These are phyloP conservation scores for Cucurbita maxima DNA, from an alignment of 306 rosid genomes.

Conservation along the genomic window DNA sequence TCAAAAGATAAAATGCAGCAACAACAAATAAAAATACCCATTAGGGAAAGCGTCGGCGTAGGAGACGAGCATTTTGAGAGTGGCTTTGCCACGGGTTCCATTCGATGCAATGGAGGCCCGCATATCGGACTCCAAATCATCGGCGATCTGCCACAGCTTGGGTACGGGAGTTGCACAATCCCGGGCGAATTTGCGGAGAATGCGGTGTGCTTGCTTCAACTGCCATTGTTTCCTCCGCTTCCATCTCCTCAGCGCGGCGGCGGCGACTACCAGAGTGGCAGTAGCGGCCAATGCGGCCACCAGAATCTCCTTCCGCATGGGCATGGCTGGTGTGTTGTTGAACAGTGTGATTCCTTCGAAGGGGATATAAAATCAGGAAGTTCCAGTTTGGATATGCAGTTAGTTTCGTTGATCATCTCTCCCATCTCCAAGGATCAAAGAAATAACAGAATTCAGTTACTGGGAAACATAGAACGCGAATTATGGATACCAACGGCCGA, in stretches of 20 bases:
- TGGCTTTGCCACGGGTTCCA: slow-evolving; percentile 4
- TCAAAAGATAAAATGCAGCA: not conserved
- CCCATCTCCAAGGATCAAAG: slow-evolving; percentile 1
- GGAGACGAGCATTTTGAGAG: slow-evolving; percentile 44
- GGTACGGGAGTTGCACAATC: slow-evolving; percentile 46
- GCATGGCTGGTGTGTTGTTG: slow-evolving; percentile 16
- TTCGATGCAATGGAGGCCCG: slow-evolving; percentile 25
- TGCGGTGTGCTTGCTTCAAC: slow-evolving; percentile 18
- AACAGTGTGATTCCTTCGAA: not conserved
- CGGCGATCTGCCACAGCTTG: slow-evolving; percentile 34
- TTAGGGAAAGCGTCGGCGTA: slow-evolving; percentile 36
- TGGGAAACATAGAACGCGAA: slow-evolving; percentile 20
- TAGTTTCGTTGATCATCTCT: not conserved
- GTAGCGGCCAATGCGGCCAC: slow-evolving; percentile 19
- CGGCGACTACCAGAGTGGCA: slow-evolving; percentile 12
- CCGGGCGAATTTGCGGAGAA: slow-evolving; percentile 37
- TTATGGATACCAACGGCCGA: slow-evolving; percentile 10
- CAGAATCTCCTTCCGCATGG: slow-evolving; percentile 17
- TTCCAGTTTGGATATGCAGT: not conserved
- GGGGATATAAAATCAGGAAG: not conserved
- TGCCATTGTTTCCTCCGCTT: slow-evolving; percentile 26
- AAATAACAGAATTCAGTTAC: slow-evolving; percentile 20
- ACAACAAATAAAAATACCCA: slow-evolving; percentile 17
- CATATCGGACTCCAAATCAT: slow-evolving; percentile 38
- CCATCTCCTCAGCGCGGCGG: slow-evolving; percentile 19